Evolutionary conservation across 441 rosid species (phyloP).

Genomic region (Capsella rubella): DNA sequence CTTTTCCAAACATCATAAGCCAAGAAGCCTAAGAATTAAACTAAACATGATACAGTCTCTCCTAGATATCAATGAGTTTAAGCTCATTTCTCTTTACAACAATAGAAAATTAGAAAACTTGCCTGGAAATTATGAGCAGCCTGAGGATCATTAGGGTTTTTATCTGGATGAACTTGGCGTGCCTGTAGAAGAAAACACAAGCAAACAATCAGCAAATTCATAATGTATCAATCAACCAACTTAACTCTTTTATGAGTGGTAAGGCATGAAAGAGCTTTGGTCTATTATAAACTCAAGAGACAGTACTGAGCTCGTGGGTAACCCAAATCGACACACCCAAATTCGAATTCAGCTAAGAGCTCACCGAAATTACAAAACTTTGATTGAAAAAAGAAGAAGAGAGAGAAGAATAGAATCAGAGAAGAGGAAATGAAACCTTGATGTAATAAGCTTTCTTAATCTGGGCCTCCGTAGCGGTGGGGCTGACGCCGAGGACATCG

Average conservation of each 20-base stretch:
- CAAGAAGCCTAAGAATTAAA: conserved; percentile 11
- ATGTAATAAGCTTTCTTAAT: conserved; percentile 97
- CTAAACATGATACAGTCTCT: background rate
- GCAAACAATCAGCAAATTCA: conserved; percentile 13
- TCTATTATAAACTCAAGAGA: conserved; percentile 9
- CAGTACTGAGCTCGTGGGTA: conserved; percentile 3
- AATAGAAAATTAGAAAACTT: conserved; percentile 37
- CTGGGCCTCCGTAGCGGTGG: conserved; percentile 90
- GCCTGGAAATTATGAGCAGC: conserved; percentile 98
- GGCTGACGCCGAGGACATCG: conserved; percentile 95
- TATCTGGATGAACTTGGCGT: conserved; percentile 96
- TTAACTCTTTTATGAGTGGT: conserved; percentile 4
- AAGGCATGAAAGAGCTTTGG: background rate
- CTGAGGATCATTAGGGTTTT: conserved; percentile 91
- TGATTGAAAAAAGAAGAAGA: background rate
- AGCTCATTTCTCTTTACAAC: background rate
- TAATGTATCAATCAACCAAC: conserved; percentile 5
- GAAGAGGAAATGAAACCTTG: conserved; percentile 57
- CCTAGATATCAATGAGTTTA: background rate
- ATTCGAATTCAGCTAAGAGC: background rate
- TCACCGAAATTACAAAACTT: background rate
- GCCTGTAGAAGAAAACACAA: conserved; percentile 62
- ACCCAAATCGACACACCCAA: background rate
- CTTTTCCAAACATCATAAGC: conserved; percentile 3
- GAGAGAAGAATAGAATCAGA: conserved; percentile 6